Base-by-base conservation (phyloP, 306 rosid species). In the Argentina anserina region DNA sequence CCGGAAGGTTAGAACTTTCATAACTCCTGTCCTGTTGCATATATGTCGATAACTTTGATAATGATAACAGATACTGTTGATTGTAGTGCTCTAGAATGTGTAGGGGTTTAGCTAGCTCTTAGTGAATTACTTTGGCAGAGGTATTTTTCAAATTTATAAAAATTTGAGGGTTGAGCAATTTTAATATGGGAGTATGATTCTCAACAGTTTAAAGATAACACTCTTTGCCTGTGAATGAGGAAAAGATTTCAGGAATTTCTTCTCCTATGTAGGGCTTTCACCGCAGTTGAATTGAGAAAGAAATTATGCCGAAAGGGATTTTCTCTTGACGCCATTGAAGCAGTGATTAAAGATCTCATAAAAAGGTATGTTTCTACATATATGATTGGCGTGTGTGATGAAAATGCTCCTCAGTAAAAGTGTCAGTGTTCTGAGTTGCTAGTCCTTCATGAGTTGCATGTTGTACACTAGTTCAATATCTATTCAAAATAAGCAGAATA, bases 281-380 rank as follows among this genome's bases (percentile, higher is more conserved):
- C 97, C 25, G 86, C 88, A 56, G 85, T 85, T 65, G 95, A 89
- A 67, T 72, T 94, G 79, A 83, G 83, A 84, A 94, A 88, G 85
- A 91, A 91, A 76, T 72, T 94, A 80, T 84, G 74, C 60, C 86
- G 79, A 65, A 91, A 83, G 84, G 70, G 71, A 72, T 80, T 89
- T 80, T 81, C 89, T 80, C 78, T 82, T 6, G 70, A 80, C 69
- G 74, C 67, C 3, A 88, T 87, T 66, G 96, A 88, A 66, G 90
- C 76, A 62, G 90, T 91, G 61, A 76, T 88, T 71, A 76, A 75
- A 73, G 90, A 89, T 80, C 84, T 91, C 72, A 82, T 79, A 65
- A 86, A 72, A 81, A 90, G 89, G 97, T 91, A 67, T 65, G 75
- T 80, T 56, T 45, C 70, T 81, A 72, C 47, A 53, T 66, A 53